These are phyloP conservation scores for Mycena belliarum DNA, from an alignment of 768 basidiomycete genomes.

Conservation along the genomic window DNA sequence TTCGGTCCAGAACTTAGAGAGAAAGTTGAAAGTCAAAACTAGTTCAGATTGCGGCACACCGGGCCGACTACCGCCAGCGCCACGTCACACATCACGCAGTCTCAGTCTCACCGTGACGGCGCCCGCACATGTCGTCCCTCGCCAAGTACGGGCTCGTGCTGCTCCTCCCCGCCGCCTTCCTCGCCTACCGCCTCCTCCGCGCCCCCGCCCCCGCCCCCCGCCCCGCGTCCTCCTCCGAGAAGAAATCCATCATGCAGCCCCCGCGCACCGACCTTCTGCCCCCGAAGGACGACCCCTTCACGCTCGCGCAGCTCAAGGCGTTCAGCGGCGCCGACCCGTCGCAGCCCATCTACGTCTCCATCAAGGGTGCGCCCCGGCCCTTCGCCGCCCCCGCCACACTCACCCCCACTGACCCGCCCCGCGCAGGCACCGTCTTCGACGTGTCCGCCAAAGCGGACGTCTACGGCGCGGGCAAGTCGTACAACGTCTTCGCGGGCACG, in stretches of 20 bases:
- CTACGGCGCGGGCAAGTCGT: conserved; percentile 81
- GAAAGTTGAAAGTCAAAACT: too few relatives aligned
- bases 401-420: not conserved
- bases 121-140: too few relatives aligned
- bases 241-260: conserved; percentile 73
- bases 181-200: not conserved
- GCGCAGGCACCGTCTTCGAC: conserved; percentile 83
- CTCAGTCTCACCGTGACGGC: too few relatives aligned
- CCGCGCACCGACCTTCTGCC: conserved; percentile 59
- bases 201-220: not conserved
- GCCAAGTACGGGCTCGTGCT: conserved; percentile 8
- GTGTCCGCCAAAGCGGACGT: conserved; percentile 84
- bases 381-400: not conserved
- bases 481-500: conserved; percentile 89
- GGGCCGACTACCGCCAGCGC: too few relatives aligned
- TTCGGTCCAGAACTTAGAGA: too few relatives aligned
- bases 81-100: too few relatives aligned
- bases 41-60: too few relatives aligned
- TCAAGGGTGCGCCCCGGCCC: conserved; percentile 65
- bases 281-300: conserved; percentile 80
- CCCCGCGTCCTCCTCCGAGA: not conserved
- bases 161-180: conserved; percentile 4
- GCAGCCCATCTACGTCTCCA: conserved; percentile 86
- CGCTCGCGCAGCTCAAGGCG: conserved; percentile 61
- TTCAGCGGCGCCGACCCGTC: conserved; percentile 68